Base-by-base conservation (phyloP, 2,329 filamentous ascomycete species). In the Aspergillus ustus region DNA sequence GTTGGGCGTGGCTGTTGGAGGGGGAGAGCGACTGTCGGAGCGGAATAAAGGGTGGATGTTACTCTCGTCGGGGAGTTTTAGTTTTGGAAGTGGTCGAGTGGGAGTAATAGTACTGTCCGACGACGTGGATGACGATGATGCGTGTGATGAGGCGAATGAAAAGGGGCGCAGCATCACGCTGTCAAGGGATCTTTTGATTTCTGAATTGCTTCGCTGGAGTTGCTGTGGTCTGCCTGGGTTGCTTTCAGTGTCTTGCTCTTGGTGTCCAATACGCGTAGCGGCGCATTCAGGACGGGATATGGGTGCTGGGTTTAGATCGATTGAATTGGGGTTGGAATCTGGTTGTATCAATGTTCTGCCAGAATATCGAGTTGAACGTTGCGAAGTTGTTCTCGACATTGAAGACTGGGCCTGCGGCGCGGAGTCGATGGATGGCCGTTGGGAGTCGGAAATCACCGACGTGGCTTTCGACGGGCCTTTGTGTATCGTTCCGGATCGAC, bases 41-140 rank as follows among this genome's bases (percentile, higher is more conserved):
- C 85, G 80, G 72, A 87, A 87, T 3, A 87, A 76, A 13, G 85
- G 85, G 66, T 87, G 85, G 55, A 87, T 86, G 60, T 86, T 79
- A 11, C 80, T 78, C 67, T 86, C 83, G 61, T 79, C 78, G 15
- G 68, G 60, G 4, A 68, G 58, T 20, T 62, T 66, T 34, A 69
- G 52, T 56, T 67, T 71, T 34, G 70, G 52, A 19, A 63, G 59
- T 3, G 67, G 64, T 49, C 58, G 63, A 7, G 54, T 62, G 8
- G 66, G 34, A 40, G 34, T 40, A 5, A 40, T 40, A 15, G 34
- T 61, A 7, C 60, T 59, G 19, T 67, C 68, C 9, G 66, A 31
- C 6, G 66, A 62, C 7, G 64, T 59, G 2, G 67, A 69, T 1
- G 69, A 69, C 17, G 67, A 59, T 9, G 51, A 8, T 28, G 68